These are phyloP conservation scores for Cyberlindnera suaveolens DNA, from an alignment of 805 yeast genomes.

Conservation along the genomic window DNA sequence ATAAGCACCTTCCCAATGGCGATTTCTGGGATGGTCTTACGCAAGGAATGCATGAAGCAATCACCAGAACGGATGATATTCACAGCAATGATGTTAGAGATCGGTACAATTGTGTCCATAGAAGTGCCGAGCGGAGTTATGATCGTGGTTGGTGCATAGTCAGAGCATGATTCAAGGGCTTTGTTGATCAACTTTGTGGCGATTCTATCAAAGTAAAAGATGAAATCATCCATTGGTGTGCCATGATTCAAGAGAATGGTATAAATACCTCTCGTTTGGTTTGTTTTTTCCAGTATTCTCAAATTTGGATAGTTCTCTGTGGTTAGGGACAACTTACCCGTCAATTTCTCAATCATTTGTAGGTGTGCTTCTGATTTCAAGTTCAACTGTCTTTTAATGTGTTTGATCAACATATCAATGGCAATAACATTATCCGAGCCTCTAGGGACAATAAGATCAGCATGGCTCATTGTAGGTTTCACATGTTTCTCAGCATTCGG, in stretches of 20 bases:
- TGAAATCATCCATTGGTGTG: conserved; percentile 67
- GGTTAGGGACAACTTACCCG: conserved; percentile 34
- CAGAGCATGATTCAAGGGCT: conserved; percentile 50
- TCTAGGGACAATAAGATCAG: conserved; percentile 87
- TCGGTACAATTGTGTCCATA: conserved; percentile 23
- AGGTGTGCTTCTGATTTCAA: conserved; percentile 65
- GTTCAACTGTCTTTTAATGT: conserved; percentile 65
- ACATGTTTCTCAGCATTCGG: conserved; percentile 81
- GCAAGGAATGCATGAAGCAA: conserved; percentile 76
- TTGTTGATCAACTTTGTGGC: conserved; percentile 60
- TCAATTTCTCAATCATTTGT: conserved; percentile 48
- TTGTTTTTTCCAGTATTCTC: conserved; percentile 36
- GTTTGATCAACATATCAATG: conserved; percentile 70
- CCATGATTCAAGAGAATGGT: conserved; percentile 56
- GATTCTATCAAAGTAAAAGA: conserved; percentile 82
- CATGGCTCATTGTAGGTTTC: conserved; percentile 67
- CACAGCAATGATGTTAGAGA: conserved; percentile 59
- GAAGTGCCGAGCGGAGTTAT: conserved; percentile 35
- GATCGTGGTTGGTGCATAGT: conserved; percentile 31
- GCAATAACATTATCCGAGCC: conserved; percentile 82
- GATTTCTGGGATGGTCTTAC: conserved; percentile 71
- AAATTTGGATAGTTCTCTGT: conserved; percentile 12
- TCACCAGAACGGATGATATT: conserved; percentile 88
- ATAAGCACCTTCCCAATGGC: conserved; percentile 78
- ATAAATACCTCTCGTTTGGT: conserved; percentile 67